phyloP scores from a whole-genome alignment of 202 grass and related monocot genomes.

The Zizania palustris region DNA sequence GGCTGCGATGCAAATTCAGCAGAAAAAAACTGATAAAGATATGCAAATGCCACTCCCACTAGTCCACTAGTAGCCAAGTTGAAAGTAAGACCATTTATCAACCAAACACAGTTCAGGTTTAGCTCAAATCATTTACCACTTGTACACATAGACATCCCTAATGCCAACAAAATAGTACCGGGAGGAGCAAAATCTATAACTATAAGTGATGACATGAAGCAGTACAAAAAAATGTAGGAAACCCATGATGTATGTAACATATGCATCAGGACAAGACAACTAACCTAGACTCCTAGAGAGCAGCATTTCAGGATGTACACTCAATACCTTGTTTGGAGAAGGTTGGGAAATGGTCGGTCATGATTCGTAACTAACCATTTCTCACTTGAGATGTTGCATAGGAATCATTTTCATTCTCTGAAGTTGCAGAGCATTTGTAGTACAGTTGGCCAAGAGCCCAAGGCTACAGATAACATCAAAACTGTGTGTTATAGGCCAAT shows the following conservation, averaged over 20 bases:
- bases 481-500: conserved; percentile 66
- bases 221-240: conserved; percentile 34
- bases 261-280: conserved; percentile 33
- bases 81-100: conserved; percentile 1
- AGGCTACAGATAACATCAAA: conserved; percentile 35
- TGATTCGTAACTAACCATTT: conserved; percentile 31
- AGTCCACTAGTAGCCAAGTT: neutral
- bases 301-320: conserved; percentile 55
- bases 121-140: conserved; percentile 27
- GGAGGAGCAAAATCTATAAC: conserved; percentile 31
- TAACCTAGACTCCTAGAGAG: conserved; percentile 51
- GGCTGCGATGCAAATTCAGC: conserved; percentile 3
- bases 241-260: conserved; percentile 5
- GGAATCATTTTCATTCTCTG: conserved; percentile 9
- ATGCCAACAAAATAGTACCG: conserved; percentile 36
- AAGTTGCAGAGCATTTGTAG: neutral
- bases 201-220: conserved; percentile 36
- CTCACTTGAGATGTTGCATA: conserved; percentile 21
- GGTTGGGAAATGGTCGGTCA: conserved; percentile 9
- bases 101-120: neutral
- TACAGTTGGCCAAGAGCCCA: conserved; percentile 19
- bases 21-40: neutral
- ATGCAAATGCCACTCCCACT: neutral
- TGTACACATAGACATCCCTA: conserved; percentile 47
- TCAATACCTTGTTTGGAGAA: conserved; percentile 25